Evolutionary conservation across 2,329 filamentous ascomycete genomes (phyloP), one percentile per base, ranked within the genome.

Genomic region (Beauveria pseudobassiana): DNA sequence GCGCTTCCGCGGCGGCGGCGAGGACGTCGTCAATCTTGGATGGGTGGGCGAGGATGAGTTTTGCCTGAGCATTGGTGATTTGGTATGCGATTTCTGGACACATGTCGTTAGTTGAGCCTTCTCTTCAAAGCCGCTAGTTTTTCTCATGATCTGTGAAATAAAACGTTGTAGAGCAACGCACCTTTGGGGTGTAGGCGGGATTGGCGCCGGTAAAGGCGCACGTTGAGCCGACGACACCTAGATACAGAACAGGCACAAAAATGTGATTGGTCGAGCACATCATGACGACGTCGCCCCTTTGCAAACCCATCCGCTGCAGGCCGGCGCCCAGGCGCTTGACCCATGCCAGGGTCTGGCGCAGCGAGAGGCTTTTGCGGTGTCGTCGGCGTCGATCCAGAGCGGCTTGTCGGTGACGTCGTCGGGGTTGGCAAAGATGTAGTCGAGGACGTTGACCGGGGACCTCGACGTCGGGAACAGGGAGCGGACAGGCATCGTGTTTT

Each of bases 151-250:
- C 7, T 38, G 16, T 38, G n/a, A 3, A 18, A 20, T 3, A 18
- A 28, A 28, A 49, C 10, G 12, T 38, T 28, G 34, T 16, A 43
- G 7, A 18, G 26, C 2, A 18, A 68, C 73, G 64, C 66, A 79
- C 79, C 79, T 62, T 72, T 16, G 77, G 70, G 1, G 79, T 82
- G 65, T 81, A 83, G 10, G 73, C 73, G 16, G 82, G 80, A 66
- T 83, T 84, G 5, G 77, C 79, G 22, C 80, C 82, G 57, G 77
- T 83, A 69, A 85, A 85, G 24, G 80, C 75, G 62, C 75, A 78
- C 3, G 81, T 80, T 24, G 76, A 76, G 0, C 81, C 82, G 1
- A 82, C 77, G 45, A 82, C 77, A 3, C 80, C 82, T 5, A 84
- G 71, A 66, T 82, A 84, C 16, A 79, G 78, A 4, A 79, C 78